Evolutionary conservation across 495 filamentous ascomycete genomes (phyloP).

Genomic region (Aspergillus olivimuriae): DNA sequence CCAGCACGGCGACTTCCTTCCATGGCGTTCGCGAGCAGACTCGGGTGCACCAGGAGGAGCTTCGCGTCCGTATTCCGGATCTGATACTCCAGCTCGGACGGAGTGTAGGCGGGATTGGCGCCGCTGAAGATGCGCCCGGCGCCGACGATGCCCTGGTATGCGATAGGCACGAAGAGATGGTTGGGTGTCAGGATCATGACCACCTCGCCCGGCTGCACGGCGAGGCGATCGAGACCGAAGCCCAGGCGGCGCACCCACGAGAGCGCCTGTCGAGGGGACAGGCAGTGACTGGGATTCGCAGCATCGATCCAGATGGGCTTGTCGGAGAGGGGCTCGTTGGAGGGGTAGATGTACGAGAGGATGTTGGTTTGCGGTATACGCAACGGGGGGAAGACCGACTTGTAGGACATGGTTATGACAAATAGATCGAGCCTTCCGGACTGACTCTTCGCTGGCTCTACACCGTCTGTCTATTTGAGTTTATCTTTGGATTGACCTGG

Average conservation of each 20-base stretch:
- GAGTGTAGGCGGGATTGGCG: conserved; percentile 28
- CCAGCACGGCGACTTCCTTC: conserved; percentile 22
- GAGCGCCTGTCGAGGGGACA: conserved; percentile 33
- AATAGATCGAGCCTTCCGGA: too few relatives aligned
- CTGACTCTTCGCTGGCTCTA: too few relatives aligned
- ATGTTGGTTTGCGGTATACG: conserved; percentile 38
- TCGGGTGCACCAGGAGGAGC: conserved; percentile 24
- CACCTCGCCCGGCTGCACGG: conserved; percentile 31
- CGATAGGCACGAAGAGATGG: conserved; percentile 40
- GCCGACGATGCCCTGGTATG: conserved; percentile 43
- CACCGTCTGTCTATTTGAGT: too few relatives aligned
- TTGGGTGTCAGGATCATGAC: conserved; percentile 43
- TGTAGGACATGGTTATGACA: conserved; percentile 1
- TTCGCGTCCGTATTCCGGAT: conserved; percentile 31
- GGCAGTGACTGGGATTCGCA: conserved; percentile 19
- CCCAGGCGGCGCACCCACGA: conserved; percentile 36
- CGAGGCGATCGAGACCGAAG: conserved; percentile 31
- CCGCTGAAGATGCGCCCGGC: conserved; percentile 63
- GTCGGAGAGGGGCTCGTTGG: conserved; percentile 22
- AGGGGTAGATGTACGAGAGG: conserved; percentile 39
- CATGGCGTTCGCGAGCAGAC: conserved; percentile 8
- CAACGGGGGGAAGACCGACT: conserved; percentile 18
- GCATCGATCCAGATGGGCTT: conserved; percentile 42
- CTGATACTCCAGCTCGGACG: conserved; percentile 36
- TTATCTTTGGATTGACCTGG: neutral